Conservation (phyloP, 495 filamentous ascomycete genomes). For the Aspergillus indologenus region DNA sequence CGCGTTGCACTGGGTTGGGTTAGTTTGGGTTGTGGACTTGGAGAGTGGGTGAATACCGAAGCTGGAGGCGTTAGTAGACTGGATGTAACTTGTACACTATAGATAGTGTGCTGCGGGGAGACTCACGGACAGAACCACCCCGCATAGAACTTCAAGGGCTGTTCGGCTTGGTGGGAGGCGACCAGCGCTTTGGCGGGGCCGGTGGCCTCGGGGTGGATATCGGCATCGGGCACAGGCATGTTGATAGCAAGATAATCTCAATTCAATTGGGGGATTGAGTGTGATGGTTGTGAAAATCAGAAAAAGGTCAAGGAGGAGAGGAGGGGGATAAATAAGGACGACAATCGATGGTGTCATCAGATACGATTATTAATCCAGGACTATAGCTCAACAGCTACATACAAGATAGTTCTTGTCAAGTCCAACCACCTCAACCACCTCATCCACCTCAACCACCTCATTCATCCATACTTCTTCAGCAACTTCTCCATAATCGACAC, state of each 20-base stretch:
- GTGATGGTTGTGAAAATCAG: background rate
- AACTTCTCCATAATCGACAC: constrained; percentile 72
- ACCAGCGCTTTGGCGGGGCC: constrained; percentile 49
- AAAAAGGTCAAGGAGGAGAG: background rate
- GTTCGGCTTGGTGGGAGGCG: constrained; percentile 44
- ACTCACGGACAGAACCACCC: constrained; percentile 61
- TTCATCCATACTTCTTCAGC: constrained; percentile 59
- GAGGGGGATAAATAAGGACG: background rate
- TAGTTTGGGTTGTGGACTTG: background rate
- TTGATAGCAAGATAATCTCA: background rate
- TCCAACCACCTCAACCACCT: no score
- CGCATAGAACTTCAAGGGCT: constrained; percentile 59
- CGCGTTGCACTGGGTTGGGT: constrained; percentile 50
- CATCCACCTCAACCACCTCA: constrained; percentile 1
- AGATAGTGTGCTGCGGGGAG: background rate
- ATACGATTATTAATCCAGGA: background rate
- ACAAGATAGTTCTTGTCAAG: no score
- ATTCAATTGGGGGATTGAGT: background rate
- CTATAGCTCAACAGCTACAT: no score
- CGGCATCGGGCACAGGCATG: constrained; percentile 38
- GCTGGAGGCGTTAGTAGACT: constrained; percentile 13
- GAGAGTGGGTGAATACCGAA: constrained; percentile 22
- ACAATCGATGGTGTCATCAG: background rate
- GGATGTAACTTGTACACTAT: background rate
- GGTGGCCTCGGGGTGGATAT: constrained; percentile 52